Evolutionary conservation across 1,139 yeast species (phyloP).

Genomic region (Debaryomyces fabryi): DNA sequence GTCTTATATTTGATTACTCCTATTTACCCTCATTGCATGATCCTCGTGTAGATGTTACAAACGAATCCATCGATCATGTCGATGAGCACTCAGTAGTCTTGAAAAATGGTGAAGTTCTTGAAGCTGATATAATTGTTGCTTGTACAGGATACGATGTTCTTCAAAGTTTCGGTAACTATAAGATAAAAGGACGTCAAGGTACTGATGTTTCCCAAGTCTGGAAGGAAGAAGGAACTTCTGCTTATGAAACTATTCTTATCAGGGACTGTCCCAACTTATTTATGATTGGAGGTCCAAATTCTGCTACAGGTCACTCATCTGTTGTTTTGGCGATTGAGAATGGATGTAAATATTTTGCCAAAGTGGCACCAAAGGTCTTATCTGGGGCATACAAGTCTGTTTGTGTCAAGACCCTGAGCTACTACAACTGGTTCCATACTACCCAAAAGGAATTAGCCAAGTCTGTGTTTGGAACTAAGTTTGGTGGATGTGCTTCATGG

Average conservation of each 20-base stretch:
- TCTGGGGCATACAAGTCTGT: conserved; percentile 34
- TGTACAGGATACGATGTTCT: conserved; percentile 44
- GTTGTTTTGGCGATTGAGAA: conserved; percentile 48
- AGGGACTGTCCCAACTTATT: conserved; percentile 42
- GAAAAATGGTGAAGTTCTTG: conserved; percentile 30
- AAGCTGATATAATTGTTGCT: conserved; percentile 47
- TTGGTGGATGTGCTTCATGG: conserved; percentile 52
- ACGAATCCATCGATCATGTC: conserved; percentile 28
- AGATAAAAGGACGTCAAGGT: conserved; percentile 33
- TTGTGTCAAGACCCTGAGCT: conserved; percentile 34
- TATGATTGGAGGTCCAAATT: conserved; percentile 44
- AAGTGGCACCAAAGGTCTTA: conserved; percentile 31
- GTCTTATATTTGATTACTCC: conserved; percentile 42
- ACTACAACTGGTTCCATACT: conserved; percentile 38
- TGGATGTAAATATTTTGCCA: conserved; percentile 29
- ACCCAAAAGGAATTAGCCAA: conserved; percentile 31
- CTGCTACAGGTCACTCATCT: conserved; percentile 49
- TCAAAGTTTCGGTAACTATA: conserved; percentile 22
- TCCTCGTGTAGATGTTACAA: conserved; percentile 31
- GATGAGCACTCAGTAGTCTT: conserved; percentile 34
- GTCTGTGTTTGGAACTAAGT: conserved; percentile 42
- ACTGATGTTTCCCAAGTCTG: conserved; percentile 26
- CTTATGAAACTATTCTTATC: conserved; percentile 39
- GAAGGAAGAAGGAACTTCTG: conserved; percentile 35
- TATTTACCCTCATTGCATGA: conserved; percentile 40